phyloP scores from a whole-genome alignment of 2,329 filamentous ascomycete genomes.

The Penicillium sp. region DNA sequence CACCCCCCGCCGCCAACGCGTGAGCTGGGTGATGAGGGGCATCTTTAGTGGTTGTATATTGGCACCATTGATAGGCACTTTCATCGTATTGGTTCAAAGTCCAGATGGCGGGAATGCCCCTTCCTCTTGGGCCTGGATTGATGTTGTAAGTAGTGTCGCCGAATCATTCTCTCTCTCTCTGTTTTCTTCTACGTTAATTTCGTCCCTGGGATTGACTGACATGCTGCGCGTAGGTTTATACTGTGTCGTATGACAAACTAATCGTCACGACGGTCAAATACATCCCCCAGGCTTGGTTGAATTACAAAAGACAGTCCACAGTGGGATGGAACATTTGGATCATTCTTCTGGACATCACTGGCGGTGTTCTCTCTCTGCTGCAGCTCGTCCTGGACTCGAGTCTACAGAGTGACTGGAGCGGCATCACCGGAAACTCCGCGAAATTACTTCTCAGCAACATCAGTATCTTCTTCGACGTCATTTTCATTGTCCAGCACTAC shows the following conservation, averaged over 20 bases:
- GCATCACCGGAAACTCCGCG: slow-evolving; percentile 82
- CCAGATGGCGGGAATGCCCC: slow-evolving; percentile 43
- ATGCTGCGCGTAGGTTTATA: slow-evolving; percentile 47
- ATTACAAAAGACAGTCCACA: slow-evolving; percentile 79
- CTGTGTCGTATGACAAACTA: slow-evolving; percentile 82
- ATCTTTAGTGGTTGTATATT: slow-evolving; percentile 64
- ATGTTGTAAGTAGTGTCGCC: slow-evolving; percentile 47
- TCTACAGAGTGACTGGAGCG: slow-evolving; percentile 79
- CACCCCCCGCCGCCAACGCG: slow-evolving; percentile 48
- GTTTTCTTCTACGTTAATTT: background rate
- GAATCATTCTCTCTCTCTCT: too few relatives aligned
- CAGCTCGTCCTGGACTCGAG: slow-evolving; percentile 84
- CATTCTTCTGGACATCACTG: slow-evolving; percentile 76
- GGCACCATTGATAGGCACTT: slow-evolving; percentile 28
- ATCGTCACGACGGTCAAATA: slow-evolving; percentile 88
- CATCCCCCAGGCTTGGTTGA: slow-evolving; percentile 75
- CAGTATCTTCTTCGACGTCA: slow-evolving; percentile 74
- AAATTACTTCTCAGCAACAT: slow-evolving; percentile 85
- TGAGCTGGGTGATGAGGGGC: slow-evolving; percentile 59
- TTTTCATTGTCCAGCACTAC: slow-evolving; percentile 89
- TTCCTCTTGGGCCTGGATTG: slow-evolving; percentile 56
- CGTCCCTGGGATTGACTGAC: background rate
- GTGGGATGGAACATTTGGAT: slow-evolving; percentile 79
- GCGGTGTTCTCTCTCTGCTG: slow-evolving; percentile 71
- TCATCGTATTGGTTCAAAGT: slow-evolving; percentile 40